These are phyloP conservation scores for Aspergillus sp. DNA, from an alignment of 2,329 filamentous ascomycete genomes.

Conservation along the genomic window DNA sequence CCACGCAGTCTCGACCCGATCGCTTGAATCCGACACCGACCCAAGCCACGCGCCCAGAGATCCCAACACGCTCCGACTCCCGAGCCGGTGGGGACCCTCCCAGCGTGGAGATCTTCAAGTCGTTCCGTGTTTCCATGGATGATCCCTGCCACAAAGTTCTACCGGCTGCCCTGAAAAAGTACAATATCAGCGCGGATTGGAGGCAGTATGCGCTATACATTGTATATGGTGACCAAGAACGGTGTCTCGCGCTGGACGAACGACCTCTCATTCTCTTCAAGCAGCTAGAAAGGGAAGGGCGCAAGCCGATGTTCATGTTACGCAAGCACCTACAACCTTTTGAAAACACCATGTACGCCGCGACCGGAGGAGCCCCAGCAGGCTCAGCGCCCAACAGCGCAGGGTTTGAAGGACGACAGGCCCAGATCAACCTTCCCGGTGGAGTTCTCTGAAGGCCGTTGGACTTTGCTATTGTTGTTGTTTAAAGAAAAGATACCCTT, in stretches of 20 bases:
- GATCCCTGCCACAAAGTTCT: constrained; percentile 97
- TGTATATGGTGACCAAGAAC: constrained; percentile 97
- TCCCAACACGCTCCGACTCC: constrained; percentile 33
- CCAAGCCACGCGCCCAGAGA: constrained; percentile 31
- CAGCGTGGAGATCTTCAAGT: constrained; percentile 94
- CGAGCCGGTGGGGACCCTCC: constrained; percentile 33
- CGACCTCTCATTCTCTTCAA: constrained; percentile 96
- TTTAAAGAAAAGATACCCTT: neutral
- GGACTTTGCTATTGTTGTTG: neutral
- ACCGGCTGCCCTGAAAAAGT: constrained; percentile 92
- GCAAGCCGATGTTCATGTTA: constrained; percentile 99
- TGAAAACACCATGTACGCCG: constrained; percentile 31
- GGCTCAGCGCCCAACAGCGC: constrained; percentile 33
- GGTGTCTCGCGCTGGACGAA: constrained; percentile 87
- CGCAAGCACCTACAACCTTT: constrained; percentile 61
- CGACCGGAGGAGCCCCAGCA: constrained; percentile 12
- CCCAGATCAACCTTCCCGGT: constrained; percentile 34
- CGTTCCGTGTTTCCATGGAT: constrained; percentile 95
- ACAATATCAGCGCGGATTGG: constrained; percentile 97
- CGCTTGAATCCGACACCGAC: constrained; percentile 33
- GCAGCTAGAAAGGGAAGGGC: constrained; percentile 91
- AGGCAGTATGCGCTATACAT: constrained; percentile 97
- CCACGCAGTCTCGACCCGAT: constrained; percentile 30
- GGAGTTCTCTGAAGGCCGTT: constrained; percentile 25
- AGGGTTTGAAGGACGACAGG: constrained; percentile 29